These are phyloP conservation scores for Xylaria sp. DNA, from an alignment of 2,329 filamentous ascomycete species.

Conservation along the genomic window DNA sequence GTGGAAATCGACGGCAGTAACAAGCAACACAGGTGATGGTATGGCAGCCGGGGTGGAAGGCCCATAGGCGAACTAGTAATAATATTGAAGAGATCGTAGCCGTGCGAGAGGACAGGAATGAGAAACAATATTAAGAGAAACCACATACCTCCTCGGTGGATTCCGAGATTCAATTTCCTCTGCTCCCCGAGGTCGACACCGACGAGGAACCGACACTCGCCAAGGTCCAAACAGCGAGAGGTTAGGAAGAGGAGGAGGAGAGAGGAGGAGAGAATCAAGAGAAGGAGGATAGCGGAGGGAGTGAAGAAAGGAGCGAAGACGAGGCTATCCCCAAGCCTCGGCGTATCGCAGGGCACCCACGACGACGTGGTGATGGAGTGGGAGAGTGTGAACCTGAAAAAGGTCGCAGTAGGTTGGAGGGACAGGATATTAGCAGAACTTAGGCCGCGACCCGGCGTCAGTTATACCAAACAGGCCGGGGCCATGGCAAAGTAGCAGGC, in stretches of 20 bases:
- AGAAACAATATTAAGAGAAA: conserved; percentile 9
- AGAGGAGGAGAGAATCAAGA: background rate
- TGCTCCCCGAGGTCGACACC: conserved; percentile 3
- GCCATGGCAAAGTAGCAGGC: conserved; percentile 20
- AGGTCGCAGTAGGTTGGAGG: conserved; percentile 28
- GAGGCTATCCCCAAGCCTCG: conserved; percentile 36
- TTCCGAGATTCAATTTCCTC: conserved; percentile 11
- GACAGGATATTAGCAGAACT: conserved; percentile 35
- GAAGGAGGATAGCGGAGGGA: conserved; percentile 5
- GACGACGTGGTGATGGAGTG: conserved; percentile 29
- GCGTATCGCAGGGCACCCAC: conserved; percentile 36
- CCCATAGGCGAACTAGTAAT: background rate
- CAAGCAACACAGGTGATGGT: conserved; percentile 19
- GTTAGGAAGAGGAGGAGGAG: conserved; percentile 1
- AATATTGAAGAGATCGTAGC: conserved; percentile 6
- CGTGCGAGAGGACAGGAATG: background rate
- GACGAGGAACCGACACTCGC: conserved; percentile 12
- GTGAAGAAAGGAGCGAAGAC: conserved; percentile 33
- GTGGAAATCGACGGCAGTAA: conserved; percentile 25
- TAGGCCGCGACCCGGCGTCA: conserved; percentile 37
- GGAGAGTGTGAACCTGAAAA: conserved; percentile 27
- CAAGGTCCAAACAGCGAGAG: conserved; percentile 21
- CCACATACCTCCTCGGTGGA: conserved; percentile 27
- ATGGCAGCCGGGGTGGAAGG: background rate
- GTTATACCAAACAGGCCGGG: conserved; percentile 37